Base-by-base conservation (phyloP, 768 basidiomycete genomes). In the Saitozyma podzolica region DNA sequence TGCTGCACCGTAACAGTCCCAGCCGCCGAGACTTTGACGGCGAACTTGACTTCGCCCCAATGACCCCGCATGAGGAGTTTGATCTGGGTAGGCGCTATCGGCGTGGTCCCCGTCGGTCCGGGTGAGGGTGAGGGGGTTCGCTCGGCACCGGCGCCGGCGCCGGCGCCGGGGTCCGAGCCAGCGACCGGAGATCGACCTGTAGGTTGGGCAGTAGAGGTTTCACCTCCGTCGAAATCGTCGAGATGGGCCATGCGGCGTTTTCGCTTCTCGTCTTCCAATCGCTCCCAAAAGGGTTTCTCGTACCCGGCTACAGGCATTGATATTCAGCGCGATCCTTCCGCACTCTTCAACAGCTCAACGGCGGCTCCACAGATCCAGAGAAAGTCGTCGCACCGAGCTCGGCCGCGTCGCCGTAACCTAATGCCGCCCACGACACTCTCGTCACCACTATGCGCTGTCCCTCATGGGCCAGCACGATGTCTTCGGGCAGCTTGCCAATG, bases 381-480 rank as follows among this genome's bases (percentile, higher is more conserved):
- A 10, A 54, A 14, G 48, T 50, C 42, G 39, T 40, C 54, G n/a
- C 49, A 56, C 47, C 54, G 8, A 56, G 16, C 39, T 56, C 54
- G 16, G 13, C 47, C 10, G 20, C 49, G 6, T 37, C 47, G 17
- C 40, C 47, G n/a, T 55, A 40, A 20, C 61, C 61, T 7, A 62
- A 40, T 10, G n/a, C 8, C 19, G 56, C 29, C 11, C 53, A 54
- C 2, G 54, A 19, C 17, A 62, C 11, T 11, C 17, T 29, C 20
- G 39, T 52, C 19, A n/a, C 37, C 9, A 16, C 42, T 41, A 19
- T 52, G 39, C n/a, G 43, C 9, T 58, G 42, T 50, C 58, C 64
- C 13, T 69, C 51, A 47, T 71, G 62, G 10, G 61, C 59, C 8
- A 71, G 40, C 8, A 69, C 53, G 19, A 74, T n/a, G 10, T 71